These are phyloP conservation scores for Lyophyllum shimeji DNA, from an alignment of 768 basidiomycete genomes.

Conservation along the genomic window DNA sequence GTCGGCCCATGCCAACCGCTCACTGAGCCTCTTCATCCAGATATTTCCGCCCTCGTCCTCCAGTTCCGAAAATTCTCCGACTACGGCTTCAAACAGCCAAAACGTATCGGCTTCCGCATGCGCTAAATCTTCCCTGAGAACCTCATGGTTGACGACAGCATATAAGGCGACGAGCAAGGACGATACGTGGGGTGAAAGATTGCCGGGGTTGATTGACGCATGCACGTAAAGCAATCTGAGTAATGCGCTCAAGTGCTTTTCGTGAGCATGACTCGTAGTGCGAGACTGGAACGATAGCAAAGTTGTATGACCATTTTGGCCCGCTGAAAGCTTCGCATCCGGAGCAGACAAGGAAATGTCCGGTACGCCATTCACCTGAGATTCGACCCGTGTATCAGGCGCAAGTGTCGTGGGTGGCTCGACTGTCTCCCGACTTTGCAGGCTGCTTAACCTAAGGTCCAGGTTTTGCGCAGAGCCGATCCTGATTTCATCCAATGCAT, in stretches of 20 bases:
- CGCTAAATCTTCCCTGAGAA: conserved; percentile 55
- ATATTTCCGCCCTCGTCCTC: conserved; percentile 60
- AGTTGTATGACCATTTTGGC: conserved; percentile 35
- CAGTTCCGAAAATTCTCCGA: conserved; percentile 73
- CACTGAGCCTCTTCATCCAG: conserved; percentile 66
- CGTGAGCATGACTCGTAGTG: conserved; percentile 49
- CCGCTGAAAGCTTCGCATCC: conserved; percentile 24
- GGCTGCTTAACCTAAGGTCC: conserved; percentile 49
- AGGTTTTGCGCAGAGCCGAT: conserved; percentile 52
- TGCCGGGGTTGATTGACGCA: conserved; percentile 68
- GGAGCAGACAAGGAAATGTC: conserved; percentile 39
- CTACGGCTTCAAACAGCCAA: conserved; percentile 76
- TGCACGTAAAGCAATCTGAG: conserved; percentile 74
- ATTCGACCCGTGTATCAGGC: conserved; percentile 37
- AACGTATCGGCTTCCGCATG: conserved; percentile 82
- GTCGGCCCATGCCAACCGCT: conserved; percentile 63
- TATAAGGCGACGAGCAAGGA: conserved; percentile 73
- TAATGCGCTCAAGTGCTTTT: conserved; percentile 60
- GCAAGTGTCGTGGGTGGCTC: conserved; percentile 34
- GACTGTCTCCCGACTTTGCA: conserved; percentile 35
- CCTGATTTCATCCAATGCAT: conserved; percentile 43
- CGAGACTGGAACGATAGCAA: conserved; percentile 47
- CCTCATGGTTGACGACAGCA: conserved; percentile 58
- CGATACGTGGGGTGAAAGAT: conserved; percentile 64
- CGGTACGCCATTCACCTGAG: conserved; percentile 26